phyloP scores from a whole-genome alignment of 2,329 filamentous ascomycete species.

The Ambrosiella cleistominuta region DNA sequence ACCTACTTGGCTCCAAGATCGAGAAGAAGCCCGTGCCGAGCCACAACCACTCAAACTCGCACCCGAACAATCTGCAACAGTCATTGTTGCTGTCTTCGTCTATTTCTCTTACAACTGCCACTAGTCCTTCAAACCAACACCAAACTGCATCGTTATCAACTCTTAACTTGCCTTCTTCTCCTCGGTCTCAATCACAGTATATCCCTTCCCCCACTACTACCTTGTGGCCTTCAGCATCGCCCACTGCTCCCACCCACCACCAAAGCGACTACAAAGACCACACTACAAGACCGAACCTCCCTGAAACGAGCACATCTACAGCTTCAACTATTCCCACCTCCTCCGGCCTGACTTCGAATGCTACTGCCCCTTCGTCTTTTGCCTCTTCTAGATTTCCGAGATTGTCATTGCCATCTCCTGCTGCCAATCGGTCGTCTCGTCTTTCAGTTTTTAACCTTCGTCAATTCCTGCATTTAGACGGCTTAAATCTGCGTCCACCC shows the following conservation, averaged over 20 bases:
- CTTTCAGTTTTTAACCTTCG: conserved; percentile 11
- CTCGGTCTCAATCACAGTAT: neutral
- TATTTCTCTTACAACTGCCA: neutral
- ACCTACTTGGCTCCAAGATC: conserved; percentile 1
- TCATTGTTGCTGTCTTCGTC: neutral
- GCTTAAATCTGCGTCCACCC: conserved; percentile 4
- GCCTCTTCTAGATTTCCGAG: neutral
- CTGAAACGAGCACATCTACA: neutral
- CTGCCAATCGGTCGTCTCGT: conserved; percentile 4
- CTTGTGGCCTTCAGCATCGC: neutral
- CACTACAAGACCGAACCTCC: neutral
- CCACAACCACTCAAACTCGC: neutral
- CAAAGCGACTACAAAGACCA: neutral
- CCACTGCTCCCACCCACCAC: neutral
- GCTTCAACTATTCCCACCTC: neutral
- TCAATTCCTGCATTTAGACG: conserved; percentile 9
- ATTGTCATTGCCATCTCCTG: neutral
- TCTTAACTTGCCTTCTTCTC: neutral
- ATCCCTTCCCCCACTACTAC: neutral
- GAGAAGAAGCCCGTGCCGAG: conserved; percentile 2
- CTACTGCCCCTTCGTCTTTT: neutral
- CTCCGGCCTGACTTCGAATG: neutral
- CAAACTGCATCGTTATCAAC: neutral
- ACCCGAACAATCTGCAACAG: neutral
- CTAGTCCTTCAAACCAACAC: neutral